Conservation (phyloP, 768 basidiomycete genomes). For the Boletus bicolor region DNA sequence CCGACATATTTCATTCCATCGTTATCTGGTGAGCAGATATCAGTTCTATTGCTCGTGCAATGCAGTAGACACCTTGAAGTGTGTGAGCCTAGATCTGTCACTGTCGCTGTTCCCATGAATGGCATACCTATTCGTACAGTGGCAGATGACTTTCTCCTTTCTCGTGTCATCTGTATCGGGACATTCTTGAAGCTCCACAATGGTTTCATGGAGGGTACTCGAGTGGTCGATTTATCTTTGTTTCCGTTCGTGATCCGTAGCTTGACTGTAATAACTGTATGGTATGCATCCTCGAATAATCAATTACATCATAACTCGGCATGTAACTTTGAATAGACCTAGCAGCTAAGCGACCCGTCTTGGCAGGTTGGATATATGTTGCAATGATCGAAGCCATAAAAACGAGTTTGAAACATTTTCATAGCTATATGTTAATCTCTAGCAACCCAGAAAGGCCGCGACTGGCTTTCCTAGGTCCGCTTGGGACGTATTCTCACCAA, state of each 20-base stretch:
- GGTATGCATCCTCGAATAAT: background rate
- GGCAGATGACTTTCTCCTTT: conserved; percentile 9
- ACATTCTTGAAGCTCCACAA: conserved; percentile 12
- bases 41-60: background rate
- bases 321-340: background rate
- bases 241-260: background rate
- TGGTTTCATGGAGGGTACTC: conserved; percentile 1
- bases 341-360: background rate
- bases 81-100: background rate
- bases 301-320: too few relatives aligned
- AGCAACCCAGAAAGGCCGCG: conserved; percentile 15
- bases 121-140: conserved; percentile 8
- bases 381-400: conserved; percentile 7
- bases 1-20: conserved; percentile 17
- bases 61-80: conserved; percentile 2
- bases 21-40: conserved; percentile 45
- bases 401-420: conserved; percentile 7
- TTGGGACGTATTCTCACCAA: conserved; percentile 72
- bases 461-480: conserved; percentile 61
- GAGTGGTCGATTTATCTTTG: background rate
- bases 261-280: background rate
- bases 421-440: conserved; percentile 3
- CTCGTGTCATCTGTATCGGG: conserved; percentile 2
- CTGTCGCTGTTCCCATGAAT: conserved; percentile 1
- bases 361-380: background rate